Evolutionary conservation across 257 asterid genomes (phyloP), one percentile per base, ranked within the genome.

Genomic region (Agastache rugosa): DNA sequence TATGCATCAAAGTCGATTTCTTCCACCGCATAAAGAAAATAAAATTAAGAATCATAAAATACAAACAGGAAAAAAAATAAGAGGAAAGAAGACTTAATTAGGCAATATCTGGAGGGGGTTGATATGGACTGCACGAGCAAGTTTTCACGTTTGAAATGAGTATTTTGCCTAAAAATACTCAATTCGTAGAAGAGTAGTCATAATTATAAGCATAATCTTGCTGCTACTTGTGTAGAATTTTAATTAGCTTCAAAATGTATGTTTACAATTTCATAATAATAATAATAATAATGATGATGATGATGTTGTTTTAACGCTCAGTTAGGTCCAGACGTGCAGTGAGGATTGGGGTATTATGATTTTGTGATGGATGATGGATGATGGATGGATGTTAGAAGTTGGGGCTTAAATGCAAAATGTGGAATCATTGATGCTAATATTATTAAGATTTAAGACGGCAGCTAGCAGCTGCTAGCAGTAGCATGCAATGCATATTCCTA

Each of bases 311-410:
- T n/a, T n/a, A n/a, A n/a, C n/a, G n/a, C n/a, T n/a, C n/a, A n/a
- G n/a, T n/a, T n/a, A n/a, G n/a, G n/a, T n/a, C n/a, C n/a, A n/a
- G n/a, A n/a, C n/a, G n/a, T n/a, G n/a, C n/a, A n/a, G n/a, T n/a
- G n/a, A n/a, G n/a, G n/a, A n/a, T n/a, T n/a, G n/a, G n/a, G n/a
- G n/a, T n/a, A n/a, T n/a, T n/a, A n/a, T n/a, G n/a, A n/a, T n/a
- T n/a, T n/a, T n/a, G n/a, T n/a, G n/a, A n/a, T n/a, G n/a, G 2
- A 4, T 50, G 20, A 12, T 20, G 37, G 9, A 10, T 60, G 67
- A 61, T 64, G 69, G 82, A 72, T 75, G 77, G 78, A 17, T 71
- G 84, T 65, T 80, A 70, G 84, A 67, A 27, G 81, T 80, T 80
- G 78, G 73, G 63, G 51, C 80, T 75, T 79, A 75, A 79, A 70